Evolutionary conservation across 2,329 filamentous ascomycete genomes (phyloP), one percentile per base, ranked within the genome.

Genomic region (Furcasterigmium furcatum): DNA sequence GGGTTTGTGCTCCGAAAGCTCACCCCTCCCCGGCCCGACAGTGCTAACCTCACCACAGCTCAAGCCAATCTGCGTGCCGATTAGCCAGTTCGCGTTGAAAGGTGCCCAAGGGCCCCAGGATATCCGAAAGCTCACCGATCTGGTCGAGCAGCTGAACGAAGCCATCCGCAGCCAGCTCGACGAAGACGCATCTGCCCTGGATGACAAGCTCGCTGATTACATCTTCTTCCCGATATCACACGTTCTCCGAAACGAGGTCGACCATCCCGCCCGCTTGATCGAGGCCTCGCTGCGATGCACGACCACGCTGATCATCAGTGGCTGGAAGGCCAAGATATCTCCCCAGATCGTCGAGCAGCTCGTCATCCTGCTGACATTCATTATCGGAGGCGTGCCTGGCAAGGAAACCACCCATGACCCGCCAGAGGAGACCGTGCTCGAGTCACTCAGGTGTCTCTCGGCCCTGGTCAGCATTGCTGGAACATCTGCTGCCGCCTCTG

Each of bases 151-250:
- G 46, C 62, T 84, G 3, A 63, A 72, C 24, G 51, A 52, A 19
- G 62, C 79, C n/a, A 63, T 84, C 5, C 59, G 71, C 38, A 59
- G 61, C 25, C 75, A 75, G 55, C 55, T 69, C 22, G 57, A 61
- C 35, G 58, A 57, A 20, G 72, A 80, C 51, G 63, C 71, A 3
- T 61, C 69, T 2, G 68, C 71, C 1, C 64, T 97, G 16, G 89
- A 96, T 62, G 77, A 84, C 43, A 92, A 91, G 62, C 71, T 97
- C 16, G 90, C 91, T 13, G 91, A 96, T 70, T 99, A 97, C 72
- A 79, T 88, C 58, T 97, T 97, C 72, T 96, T 96, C 51, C 94
- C 94, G 0, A 72, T 99, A 0, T 91, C 89, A 1, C 87, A 94
- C 55, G 82, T 97, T 32, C 85, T 99, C 56, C 85, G 89, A 47